A percentile compares a stretch with the other conserved stretches of the same genome.
Evolutionary conservation across 352 stramenopile species (phyloP).

Genomic region (Thalassiosira livingstoniorum): DNA sequence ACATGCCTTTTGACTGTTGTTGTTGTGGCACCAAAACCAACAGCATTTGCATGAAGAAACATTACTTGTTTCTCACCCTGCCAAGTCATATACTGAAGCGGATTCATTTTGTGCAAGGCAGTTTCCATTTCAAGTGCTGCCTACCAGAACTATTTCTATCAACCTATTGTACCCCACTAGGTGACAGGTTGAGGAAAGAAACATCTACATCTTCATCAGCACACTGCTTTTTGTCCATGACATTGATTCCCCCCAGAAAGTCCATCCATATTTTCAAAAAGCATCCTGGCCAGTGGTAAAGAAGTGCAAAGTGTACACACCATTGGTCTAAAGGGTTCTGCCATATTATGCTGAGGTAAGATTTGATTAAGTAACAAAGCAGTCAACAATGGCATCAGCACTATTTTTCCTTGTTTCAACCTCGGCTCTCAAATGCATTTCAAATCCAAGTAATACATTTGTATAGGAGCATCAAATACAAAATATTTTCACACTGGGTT

Average conservation of each 20-base stretch:
- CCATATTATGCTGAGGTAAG: background rate
- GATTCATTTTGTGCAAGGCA: background rate
- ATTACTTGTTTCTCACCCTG: background rate
- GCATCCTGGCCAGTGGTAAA: conserved; percentile 5
- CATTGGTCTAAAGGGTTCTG: conserved; percentile 24
- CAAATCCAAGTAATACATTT: conserved; percentile 29
- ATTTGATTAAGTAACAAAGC: background rate
- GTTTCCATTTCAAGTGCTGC: background rate
- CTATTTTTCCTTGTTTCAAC: background rate
- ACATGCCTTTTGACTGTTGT: background rate
- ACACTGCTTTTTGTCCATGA: conserved; percentile 18
- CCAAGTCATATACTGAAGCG: background rate
- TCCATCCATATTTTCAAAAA: conserved; percentile 40
- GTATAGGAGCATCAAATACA: conserved; percentile 39
- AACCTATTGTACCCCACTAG: background rate
- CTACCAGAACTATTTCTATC: background rate
- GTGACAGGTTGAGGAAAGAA: conserved; percentile 7
- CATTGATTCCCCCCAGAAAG: conserved; percentile 18
- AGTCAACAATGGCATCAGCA: conserved; percentile 7
- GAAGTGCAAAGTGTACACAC: conserved; percentile 35
- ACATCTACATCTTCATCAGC: conserved; percentile 21
- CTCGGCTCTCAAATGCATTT: conserved; percentile 31
- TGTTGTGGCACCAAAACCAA: background rate
- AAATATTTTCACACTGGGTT: conserved; percentile 57
- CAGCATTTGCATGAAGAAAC: background rate